A percentile compares a stretch with the other conserved stretches of the same genome.
Evolutionary conservation across 176 grass and related monocot species (phyloP).

Genomic region (Secale cereale): DNA sequence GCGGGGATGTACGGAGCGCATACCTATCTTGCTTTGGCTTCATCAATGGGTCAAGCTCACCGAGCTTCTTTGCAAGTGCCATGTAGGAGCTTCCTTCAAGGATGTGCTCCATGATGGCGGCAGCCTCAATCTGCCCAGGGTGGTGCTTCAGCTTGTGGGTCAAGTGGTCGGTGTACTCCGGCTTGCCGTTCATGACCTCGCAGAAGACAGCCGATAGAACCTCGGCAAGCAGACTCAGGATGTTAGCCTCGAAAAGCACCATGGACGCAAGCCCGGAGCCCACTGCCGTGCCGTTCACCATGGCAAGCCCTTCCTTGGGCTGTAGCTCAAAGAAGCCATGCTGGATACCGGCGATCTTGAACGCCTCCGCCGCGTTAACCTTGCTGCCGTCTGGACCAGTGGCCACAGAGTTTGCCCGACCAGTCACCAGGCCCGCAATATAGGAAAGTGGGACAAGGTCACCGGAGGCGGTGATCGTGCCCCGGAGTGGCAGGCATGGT

Average conservation of each 20-base stretch:
- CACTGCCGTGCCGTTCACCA: slow-evolving; percentile 86
- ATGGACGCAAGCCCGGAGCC: slow-evolving; percentile 74
- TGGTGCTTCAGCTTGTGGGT: slow-evolving; percentile 79
- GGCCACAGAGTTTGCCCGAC: slow-evolving; percentile 53
- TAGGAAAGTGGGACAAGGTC: slow-evolving; percentile 85
- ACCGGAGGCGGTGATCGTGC: too few species aligned
- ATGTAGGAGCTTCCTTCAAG: slow-evolving; percentile 77
- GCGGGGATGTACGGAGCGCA: slow-evolving; percentile 85
- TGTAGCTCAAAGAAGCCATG: slow-evolving; percentile 67
- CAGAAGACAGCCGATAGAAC: slow-evolving; percentile 75
- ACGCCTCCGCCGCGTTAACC: slow-evolving; percentile 45
- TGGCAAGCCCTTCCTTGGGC: slow-evolving; percentile 88
- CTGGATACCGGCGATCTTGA: slow-evolving; percentile 51
- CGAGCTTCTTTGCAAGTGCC: slow-evolving; percentile 56
- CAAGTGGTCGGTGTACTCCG: slow-evolving; percentile 81
- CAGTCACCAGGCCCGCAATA: slow-evolving; percentile 69
- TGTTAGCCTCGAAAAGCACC: slow-evolving; percentile 75
- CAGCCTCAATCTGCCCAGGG: slow-evolving; percentile 27
- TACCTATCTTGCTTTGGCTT: slow-evolving; percentile 95
- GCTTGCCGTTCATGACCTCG: slow-evolving; percentile 90
- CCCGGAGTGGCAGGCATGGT: too few species aligned
- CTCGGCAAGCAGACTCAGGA: slow-evolving; percentile 57
- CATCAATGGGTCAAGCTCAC: slow-evolving; percentile 67
- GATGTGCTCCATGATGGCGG: slow-evolving; percentile 88
- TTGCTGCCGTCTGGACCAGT: slow-evolving; percentile 20